These are phyloP conservation scores for Candida vaughaniae DNA, from an alignment of 805 yeast species.

Conservation along the genomic window DNA sequence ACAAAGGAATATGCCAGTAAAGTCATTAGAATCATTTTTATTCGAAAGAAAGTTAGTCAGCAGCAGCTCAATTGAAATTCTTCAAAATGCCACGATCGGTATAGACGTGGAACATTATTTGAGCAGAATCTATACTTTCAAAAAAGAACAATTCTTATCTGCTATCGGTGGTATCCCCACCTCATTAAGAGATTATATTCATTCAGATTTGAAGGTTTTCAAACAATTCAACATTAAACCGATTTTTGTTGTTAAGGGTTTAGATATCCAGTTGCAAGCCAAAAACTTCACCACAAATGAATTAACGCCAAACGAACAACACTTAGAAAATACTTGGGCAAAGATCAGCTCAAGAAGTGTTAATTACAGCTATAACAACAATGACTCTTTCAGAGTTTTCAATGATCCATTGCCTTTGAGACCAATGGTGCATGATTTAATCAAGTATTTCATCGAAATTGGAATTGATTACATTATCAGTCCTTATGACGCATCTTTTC, in stretches of 20 bases:
- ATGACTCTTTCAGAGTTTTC: constrained; percentile 52
- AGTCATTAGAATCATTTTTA: constrained; percentile 63
- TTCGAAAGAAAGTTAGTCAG: constrained; percentile 66
- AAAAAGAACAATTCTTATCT: constrained; percentile 66
- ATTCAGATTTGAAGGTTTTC: constrained; percentile 62
- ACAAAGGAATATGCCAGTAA: constrained; percentile 35
- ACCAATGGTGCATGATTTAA: constrained; percentile 54
- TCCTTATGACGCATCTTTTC: constrained; percentile 80
- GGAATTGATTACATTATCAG: constrained; percentile 70
- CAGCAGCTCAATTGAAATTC: constrained; percentile 59
- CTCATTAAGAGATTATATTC: constrained; percentile 54
- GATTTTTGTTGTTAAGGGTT: constrained; percentile 75
- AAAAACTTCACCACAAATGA: constrained; percentile 35
- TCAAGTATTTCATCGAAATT: constrained; percentile 53
- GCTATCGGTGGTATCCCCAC: constrained; percentile 83
- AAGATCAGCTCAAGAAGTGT: constrained; percentile 27
- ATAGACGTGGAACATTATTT: constrained; percentile 83
- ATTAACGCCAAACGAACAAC: constrained; percentile 38
- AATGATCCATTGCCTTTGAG: constrained; percentile 50
- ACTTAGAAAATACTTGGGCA: constrained; percentile 40
- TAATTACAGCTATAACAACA: constrained; percentile 16
- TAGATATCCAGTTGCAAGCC: constrained; percentile 41
- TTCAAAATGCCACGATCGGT: constrained; percentile 70
- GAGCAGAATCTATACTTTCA: constrained; percentile 56
- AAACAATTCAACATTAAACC: constrained; percentile 68